These are phyloP conservation scores for Leishmania aethiopica DNA, from an alignment of 208 protist species.

Conservation along the genomic window DNA sequence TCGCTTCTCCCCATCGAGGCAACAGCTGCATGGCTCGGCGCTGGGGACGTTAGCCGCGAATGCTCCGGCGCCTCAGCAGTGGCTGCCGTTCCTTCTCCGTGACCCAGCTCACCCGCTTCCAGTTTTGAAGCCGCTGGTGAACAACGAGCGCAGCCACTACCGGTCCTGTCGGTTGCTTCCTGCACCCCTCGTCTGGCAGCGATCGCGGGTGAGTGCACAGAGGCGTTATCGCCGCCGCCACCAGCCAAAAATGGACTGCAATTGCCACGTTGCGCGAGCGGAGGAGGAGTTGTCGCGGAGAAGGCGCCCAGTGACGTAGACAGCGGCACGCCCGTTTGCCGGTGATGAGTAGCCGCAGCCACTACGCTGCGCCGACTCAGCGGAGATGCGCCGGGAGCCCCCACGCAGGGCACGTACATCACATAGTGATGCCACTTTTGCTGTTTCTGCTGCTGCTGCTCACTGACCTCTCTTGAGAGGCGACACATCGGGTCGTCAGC, in stretches of 20 bases:
- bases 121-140: no score
- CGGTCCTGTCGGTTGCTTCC: background rate
- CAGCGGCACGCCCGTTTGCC: background rate
- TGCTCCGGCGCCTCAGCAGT: background rate
- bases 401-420: slow-evolving; percentile 7
- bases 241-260: background rate
- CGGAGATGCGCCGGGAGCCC: background rate
- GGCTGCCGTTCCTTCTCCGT: background rate
- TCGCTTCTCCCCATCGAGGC: background rate
- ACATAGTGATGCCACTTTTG: slow-evolving; percentile 10
- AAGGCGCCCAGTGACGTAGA: background rate
- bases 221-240: background rate
- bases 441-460: background rate
- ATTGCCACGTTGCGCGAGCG: background rate
- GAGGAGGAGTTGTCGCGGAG: background rate
- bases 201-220: background rate
- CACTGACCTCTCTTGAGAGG: background rate
- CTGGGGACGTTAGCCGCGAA: background rate
- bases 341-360: background rate
- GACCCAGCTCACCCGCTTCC: no score
- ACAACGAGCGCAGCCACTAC: background rate
- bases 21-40: background rate
- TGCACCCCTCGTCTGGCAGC: background rate
- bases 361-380: background rate
- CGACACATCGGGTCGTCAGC: no score